Evolutionary conservation across 768 basidiomycete genomes (phyloP), one percentile per base, ranked within the genome.

Genomic region (Collybia mongolica): DNA sequence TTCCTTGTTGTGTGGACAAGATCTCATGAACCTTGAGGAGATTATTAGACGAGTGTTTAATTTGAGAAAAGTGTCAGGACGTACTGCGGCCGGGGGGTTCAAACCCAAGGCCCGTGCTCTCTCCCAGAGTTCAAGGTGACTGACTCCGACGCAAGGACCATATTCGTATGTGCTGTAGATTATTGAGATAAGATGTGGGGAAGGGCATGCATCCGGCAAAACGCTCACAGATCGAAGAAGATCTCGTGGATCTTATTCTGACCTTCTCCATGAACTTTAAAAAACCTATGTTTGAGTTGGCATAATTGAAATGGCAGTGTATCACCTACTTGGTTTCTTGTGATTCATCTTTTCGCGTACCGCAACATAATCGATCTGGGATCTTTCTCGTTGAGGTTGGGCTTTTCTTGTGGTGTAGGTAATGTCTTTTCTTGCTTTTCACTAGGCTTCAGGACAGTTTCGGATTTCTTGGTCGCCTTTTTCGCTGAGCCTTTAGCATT

Each of bases 111-210:
- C 75, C 19, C 84, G 65, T 0, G 95, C 95, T 43, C 94, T 76
- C 61, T 94, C 81, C 92, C 93, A 98, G 35, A 95, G 76, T 54
- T 94, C 83, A 12, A 96, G 68, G 23, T 94, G 82, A n/a, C 83
- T 80, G 48, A 91, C 77, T 0, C 90, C 88, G 18, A 86, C 70
- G 55, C 86, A 90, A 2, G 90, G 91, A 0, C 91, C 92, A 60
- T 84, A 94, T 55, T 90, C 82, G 49, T 86, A 87, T 1, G 84
- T 80, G 63, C 88, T 90, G 42, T 7, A 20, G 12, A 19, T 46
- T 9, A 9, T 49, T 61, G 41, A 55, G 40, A 22, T 17, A 48
- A 38, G 17, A 26, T 32, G 17, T 26, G 20, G 43, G 5, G 43
- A 22, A 48, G 29, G 5, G 22, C 26, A 28, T 28, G 26, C 9